Base-by-base conservation (phyloP, 805 yeast species). In the Wilhelminamyces savonicus region DNA sequence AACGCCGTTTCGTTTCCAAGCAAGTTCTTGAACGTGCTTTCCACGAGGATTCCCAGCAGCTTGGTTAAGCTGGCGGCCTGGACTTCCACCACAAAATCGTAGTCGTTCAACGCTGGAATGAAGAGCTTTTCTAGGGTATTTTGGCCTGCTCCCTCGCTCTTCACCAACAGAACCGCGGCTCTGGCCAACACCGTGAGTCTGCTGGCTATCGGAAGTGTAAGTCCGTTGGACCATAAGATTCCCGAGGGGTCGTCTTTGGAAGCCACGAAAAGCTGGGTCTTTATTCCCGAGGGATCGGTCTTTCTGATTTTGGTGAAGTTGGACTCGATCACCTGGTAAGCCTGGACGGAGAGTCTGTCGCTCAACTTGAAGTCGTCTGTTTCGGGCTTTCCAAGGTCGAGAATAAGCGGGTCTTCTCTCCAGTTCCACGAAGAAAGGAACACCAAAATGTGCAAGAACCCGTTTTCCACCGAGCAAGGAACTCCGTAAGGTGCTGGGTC, bases 351-450 rank as follows among this genome's bases (percentile, higher is more conserved):
- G 41, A 85, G 56, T 38, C 64, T 75, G 37, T 82, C 92, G 16
- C 76, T 68, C 19, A 78, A 54, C 29, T 67, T 69, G 12, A 30
- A 24, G 15, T 20, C 24, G 24, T 9, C 31, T 36, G 41, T n/a
- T 52, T 51, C 28, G 52, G 54, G 54, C 36, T 73, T 77, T 10
- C 80, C 76, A 41, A 85, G 59, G 47, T 92, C 97, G 36, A 92
- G 58, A 31, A 88, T 73, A 37, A 92, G 59, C 1, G 95, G 82
- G 27, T 81, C 86, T 39, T 83, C 94, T 44, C 75, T 81, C 98
- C 98, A 92, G 54, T 92, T 87, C 98, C 98, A 92, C 24, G 58
- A 59, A 16, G 94, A 70, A 26, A 92, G 53, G 45, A 81, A 83
- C 27, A 73, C 63, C 22, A 92, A 52, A 9, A 79, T 71, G 35